phyloP scores from a whole-genome alignment of 495 filamentous ascomycete genomes.

The Penicillium daleae region DNA sequence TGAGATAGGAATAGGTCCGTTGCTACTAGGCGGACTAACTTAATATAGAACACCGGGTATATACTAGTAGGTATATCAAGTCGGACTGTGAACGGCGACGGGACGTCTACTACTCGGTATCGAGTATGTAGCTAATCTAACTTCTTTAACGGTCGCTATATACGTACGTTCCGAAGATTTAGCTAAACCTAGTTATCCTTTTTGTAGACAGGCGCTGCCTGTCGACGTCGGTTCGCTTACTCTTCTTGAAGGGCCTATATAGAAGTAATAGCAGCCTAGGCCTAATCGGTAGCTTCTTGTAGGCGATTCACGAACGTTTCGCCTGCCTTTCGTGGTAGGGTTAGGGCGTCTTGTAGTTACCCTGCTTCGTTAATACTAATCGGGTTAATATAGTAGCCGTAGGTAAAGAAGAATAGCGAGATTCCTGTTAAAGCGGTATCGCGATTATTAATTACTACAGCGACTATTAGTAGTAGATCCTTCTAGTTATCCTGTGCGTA shows the following conservation, averaged over 20 bases:
- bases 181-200: conserved; percentile 7
- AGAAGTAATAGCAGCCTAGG: conserved; percentile 1
- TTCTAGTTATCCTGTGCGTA: not conserved
- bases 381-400: conserved; percentile 4
- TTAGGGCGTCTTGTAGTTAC: not conserved
- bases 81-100: not conserved
- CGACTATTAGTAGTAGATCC: conserved; percentile 5
- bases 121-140: conserved; percentile 5
- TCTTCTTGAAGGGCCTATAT: not conserved
- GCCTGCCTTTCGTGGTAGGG: not conserved
- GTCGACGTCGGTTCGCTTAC: not conserved
- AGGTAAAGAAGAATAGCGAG: conserved; percentile 7
- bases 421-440: not conserved
- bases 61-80: not conserved
- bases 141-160: not conserved
- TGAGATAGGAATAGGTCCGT: conserved; percentile 6
- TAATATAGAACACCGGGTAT: conserved; percentile 7
- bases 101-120: not conserved
- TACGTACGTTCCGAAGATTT: conserved; percentile 4
- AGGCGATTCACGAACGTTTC: conserved; percentile 4
- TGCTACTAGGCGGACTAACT: not conserved
- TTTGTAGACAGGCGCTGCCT: conserved; percentile 2
- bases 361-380: not conserved
- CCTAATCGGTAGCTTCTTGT: conserved; percentile 10
- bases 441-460: conserved; percentile 7